Percentiles rank a stretch among this genome's conserved stretches.
Evolutionary conservation across 352 stramenopile genomes (phyloP).

Genomic region (Phytophthora europaea): DNA sequence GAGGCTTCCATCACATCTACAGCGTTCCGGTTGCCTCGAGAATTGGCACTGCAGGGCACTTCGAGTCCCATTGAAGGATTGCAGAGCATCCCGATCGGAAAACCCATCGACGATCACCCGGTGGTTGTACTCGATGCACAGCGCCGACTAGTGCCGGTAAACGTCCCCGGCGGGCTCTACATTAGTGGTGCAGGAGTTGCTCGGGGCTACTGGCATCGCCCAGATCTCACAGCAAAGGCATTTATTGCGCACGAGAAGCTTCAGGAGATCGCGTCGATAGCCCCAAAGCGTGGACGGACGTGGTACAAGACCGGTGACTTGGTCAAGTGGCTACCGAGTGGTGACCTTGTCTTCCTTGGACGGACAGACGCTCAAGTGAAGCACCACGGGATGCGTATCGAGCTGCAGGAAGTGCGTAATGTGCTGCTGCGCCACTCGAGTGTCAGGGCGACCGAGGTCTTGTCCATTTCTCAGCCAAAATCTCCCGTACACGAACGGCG

Average conservation of each 20-base stretch:
- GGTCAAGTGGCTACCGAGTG: constrained; percentile 62
- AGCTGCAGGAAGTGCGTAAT: constrained; percentile 83
- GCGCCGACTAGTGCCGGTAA: constrained; percentile 53
- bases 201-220: constrained; percentile 66
- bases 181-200: constrained; percentile 76
- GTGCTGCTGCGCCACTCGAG: constrained; percentile 48
- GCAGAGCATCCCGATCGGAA: constrained; percentile 66
- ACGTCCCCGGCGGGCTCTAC: constrained; percentile 73
- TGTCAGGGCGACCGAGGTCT: constrained; percentile 60
- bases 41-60: constrained; percentile 26
- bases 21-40: constrained; percentile 43
- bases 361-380: constrained; percentile 85
- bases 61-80: constrained; percentile 9
- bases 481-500: constrained; percentile 11
- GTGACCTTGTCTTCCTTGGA: constrained; percentile 72
- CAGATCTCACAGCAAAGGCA: constrained; percentile 44
- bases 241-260: constrained; percentile 37
- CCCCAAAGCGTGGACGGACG: constrained; percentile 7
- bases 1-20: constrained; percentile 65
- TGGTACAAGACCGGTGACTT: constrained; percentile 83
- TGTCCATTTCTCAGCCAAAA: constrained; percentile 36
- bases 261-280: constrained; percentile 13
- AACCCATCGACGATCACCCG: constrained; percentile 56
- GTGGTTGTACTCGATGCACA: constrained; percentile 61
- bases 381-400: constrained; percentile 82